Evolutionary conservation across 2,329 filamentous ascomycete genomes (phyloP).

Genomic region (Coniochaeta hoffmannii): DNA sequence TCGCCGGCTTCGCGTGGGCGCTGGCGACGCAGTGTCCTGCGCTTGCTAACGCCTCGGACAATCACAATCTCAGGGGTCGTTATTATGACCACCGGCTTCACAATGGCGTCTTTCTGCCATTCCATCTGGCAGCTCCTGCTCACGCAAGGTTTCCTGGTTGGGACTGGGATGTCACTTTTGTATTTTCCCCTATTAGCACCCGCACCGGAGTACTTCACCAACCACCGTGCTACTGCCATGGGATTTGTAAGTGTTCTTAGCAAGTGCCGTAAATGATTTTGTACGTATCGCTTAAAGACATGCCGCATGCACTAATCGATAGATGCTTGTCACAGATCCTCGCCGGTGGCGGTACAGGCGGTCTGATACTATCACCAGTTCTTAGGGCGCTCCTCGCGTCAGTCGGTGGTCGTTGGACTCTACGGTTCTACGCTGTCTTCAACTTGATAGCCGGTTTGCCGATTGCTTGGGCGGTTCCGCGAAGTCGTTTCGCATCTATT

Average conservation of each 20-base stretch:
- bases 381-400: constrained; percentile 30
- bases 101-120: constrained; percentile 28
- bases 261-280: too few species aligned
- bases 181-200: constrained; percentile 36
- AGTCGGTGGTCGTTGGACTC: constrained; percentile 35
- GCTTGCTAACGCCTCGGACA: constrained; percentile 21
- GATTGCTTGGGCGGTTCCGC: constrained; percentile 29
- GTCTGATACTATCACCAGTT: constrained; percentile 31
- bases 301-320: not conserved
- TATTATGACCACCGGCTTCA: constrained; percentile 32
- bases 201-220: constrained; percentile 41
- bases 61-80: constrained; percentile 33
- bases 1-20: constrained; percentile 11
- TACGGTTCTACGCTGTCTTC: constrained; percentile 29
- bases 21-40: constrained; percentile 16
- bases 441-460: constrained; percentile 29
- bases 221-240: constrained; percentile 37
- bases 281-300: too few species aligned
- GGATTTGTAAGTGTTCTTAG: constrained; percentile 25
- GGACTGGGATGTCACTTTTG: constrained; percentile 34
- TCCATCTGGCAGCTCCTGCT: constrained; percentile 33
- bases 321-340: constrained; percentile 20
- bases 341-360: constrained; percentile 33
- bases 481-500: constrained; percentile 26
- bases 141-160: constrained; percentile 34